phyloP scores from a whole-genome alignment of 805 yeast species.

The Candida loeiensis region DNA sequence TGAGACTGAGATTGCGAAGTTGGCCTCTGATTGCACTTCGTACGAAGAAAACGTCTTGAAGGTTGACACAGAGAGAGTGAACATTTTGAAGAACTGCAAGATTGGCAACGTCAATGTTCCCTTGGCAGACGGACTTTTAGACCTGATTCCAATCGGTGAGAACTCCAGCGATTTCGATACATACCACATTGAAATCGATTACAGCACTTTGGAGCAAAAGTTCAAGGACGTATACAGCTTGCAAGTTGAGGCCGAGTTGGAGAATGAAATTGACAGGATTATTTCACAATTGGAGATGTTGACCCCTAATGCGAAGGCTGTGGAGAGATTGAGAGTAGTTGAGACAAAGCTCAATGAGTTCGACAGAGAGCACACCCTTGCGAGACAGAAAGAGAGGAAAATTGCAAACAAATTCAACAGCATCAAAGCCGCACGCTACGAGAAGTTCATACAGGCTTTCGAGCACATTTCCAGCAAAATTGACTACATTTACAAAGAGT shows the following conservation, averaged over 20 bases:
- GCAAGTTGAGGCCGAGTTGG: slow-evolving; percentile 36
- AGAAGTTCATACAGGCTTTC: slow-evolving; percentile 67
- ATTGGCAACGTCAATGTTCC: slow-evolving; percentile 68
- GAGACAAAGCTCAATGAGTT: slow-evolving; percentile 55
- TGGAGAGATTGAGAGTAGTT: slow-evolving; percentile 69
- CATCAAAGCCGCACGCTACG: slow-evolving; percentile 57
- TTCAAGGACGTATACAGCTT: slow-evolving; percentile 40
- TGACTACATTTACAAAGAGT: slow-evolving; percentile 77
- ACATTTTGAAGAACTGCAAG: slow-evolving; percentile 66
- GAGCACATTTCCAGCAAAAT: slow-evolving; percentile 70
- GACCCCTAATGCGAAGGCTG: slow-evolving; percentile 81
- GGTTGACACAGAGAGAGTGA: slow-evolving; percentile 51
- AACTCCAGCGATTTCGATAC: slow-evolving; percentile 38
- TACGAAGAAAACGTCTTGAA: slow-evolving; percentile 54
- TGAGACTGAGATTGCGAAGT: slow-evolving; percentile 26
- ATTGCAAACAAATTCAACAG: slow-evolving; percentile 54
- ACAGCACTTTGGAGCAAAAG: slow-evolving; percentile 40
- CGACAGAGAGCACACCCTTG: slow-evolving; percentile 60
- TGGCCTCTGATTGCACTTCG: slow-evolving; percentile 32
- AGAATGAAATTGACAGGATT: slow-evolving; percentile 31
- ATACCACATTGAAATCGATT: slow-evolving; percentile 55
- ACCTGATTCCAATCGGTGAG: slow-evolving; percentile 58
- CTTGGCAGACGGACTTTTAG: slow-evolving; percentile 55
- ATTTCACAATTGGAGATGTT: slow-evolving; percentile 42
- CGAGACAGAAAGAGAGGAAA: slow-evolving; percentile 58